Base-by-base conservation (phyloP, 306 rosid species). In the Begonia peltatifolia region DNA sequence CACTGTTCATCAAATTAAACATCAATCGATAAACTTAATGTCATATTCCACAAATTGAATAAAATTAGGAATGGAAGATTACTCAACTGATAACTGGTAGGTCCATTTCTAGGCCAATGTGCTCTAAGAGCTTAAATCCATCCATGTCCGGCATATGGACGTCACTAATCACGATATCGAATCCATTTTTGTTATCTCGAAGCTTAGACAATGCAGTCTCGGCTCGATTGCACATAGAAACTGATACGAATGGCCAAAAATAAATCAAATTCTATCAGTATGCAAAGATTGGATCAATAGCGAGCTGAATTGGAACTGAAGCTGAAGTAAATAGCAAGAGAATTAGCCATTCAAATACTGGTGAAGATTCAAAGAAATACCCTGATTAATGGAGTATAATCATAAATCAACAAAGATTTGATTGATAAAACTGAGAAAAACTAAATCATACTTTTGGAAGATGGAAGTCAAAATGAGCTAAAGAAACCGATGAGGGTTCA, bases 141-240 rank as follows among this genome's bases (percentile, higher is more conserved):
- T 92, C 93, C 99, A 92, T 92, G 76, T 92, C 99, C 0, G 99
- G 96, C 99, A 92, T 87, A 71, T 92, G 99, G 4, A 92, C 99
- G 67, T 92, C 99, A 22, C 99, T 92, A 9, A 92, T 76, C 42
- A 92, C 96, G 50, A 92, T 72, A 80, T 92, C 99, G 44, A 65
- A 92, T 46, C 99, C 99, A 43, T 77, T 86, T 69, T 68, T 86
- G 63, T 81, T 81, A 80, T 76, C 83, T 41, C 99, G 70, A 3
- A 92, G 83, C 36, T 78, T 64, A 0, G 82, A 61, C 55, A 92
- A 69, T 9, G 99, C 99, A 9, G 51, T 60, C 68, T 83, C 96
- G 0, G 99, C 99, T 53, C 88, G 73, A 55, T 77, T 81, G 57
- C 99, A 80, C 77, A 74, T 83, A 0, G 96, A 86, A n/a, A 83